A percentile compares a stretch with the other conserved stretches of the same genome.
Evolutionary conservation across 2,329 filamentous ascomycete species (phyloP).

Genomic region (Onygena corvina): DNA sequence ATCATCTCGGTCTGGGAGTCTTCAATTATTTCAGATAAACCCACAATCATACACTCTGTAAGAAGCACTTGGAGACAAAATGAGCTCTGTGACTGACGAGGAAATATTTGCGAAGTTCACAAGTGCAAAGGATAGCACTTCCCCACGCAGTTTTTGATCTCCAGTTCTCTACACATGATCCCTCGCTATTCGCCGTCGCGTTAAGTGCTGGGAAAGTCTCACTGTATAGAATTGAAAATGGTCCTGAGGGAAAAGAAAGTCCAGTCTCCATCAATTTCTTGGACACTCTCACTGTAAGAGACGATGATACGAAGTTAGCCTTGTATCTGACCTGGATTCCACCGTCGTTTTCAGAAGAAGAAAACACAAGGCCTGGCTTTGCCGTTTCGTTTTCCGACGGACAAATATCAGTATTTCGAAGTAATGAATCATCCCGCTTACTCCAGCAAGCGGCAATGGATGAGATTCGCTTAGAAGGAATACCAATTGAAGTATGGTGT

Average conservation of each 20-base stretch:
- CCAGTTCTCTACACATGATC: slow-evolving; percentile 55
- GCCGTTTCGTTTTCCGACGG: slow-evolving; percentile 62
- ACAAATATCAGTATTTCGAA: slow-evolving; percentile 41
- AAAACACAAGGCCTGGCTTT: slow-evolving; percentile 35
- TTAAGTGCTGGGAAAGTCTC: slow-evolving; percentile 53
- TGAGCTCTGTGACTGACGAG: slow-evolving; percentile 12
- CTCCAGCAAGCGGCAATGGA: slow-evolving; percentile 39
- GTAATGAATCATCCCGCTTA: slow-evolving; percentile 32
- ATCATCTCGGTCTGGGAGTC: slow-evolving; percentile 60
- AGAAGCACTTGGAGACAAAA: slow-evolving; percentile 5
- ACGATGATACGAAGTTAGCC: slow-evolving; percentile 48
- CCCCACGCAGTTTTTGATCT: slow-evolving; percentile 72
- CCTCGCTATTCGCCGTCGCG: slow-evolving; percentile 56
- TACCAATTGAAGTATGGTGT: slow-evolving; percentile 32
- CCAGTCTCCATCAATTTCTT: slow-evolving; percentile 24
- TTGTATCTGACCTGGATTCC: slow-evolving; percentile 67
- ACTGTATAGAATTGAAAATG: slow-evolving; percentile 26
- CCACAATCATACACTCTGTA: slow-evolving; percentile 22
- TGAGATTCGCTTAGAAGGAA: slow-evolving; percentile 60
- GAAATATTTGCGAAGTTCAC: slow-evolving; percentile 39
- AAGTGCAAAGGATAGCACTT: slow-evolving; percentile 49
- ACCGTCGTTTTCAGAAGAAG: not conserved
- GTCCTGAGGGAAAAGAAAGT: slow-evolving; percentile 9
- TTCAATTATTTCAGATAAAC: slow-evolving; percentile 53
- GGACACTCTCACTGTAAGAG: slow-evolving; percentile 40